Evolutionary conservation across 169 alveolate genomes (phyloP), one percentile per base, ranked within the genome.

Genomic region (Fabrea salina): DNA sequence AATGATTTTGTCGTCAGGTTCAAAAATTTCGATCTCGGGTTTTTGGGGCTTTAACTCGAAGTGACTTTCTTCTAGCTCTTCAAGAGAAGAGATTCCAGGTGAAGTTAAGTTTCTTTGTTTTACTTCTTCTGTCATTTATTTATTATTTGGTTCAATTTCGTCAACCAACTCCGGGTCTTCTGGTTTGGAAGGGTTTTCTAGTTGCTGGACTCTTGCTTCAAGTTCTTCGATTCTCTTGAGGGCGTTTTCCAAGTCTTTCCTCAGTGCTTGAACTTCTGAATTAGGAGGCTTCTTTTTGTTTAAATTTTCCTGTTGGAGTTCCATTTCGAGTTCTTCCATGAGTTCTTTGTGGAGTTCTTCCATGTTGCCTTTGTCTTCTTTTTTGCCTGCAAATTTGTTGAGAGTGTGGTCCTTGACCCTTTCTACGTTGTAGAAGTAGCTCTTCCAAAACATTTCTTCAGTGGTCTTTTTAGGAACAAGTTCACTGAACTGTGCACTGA

Each of bases 371-470:
- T 50, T 44, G 0, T n/a, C 67, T 44, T 70, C 25, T 13, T 11
- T 19, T 44, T 37, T 64, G 11, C 39, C 35, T 40, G 75, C 16
- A 5, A 22, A 64, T 64, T 19, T 40, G 16, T 64, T 32, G 32
- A 70, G 16, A 25, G 35, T 47, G 13, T 37, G 19, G 13, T 44
- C 49, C n/a, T 47, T 70, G 0, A 70, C 49, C 13, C 32, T 25
- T 27, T 70, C 67, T 22, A 49, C 44, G n/a, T 30, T 70, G 27
- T 70, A 25, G 49, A 70, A 70, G 5, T 70, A 70, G 16, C 49
- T 50, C 35, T 49, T 70, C 66, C 79, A 70, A 37, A 70, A 70
- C 1, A 44, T 22, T 25, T 70, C 79, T 50, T 70, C 79, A 43
- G 43, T 19, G 32, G 37, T 49, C 27, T 35, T 22, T 30, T 43